Evolutionary conservation across 805 yeast species (phyloP), one percentile per base, ranked within the genome.

Genomic region (Naumovozyma castellii): DNA sequence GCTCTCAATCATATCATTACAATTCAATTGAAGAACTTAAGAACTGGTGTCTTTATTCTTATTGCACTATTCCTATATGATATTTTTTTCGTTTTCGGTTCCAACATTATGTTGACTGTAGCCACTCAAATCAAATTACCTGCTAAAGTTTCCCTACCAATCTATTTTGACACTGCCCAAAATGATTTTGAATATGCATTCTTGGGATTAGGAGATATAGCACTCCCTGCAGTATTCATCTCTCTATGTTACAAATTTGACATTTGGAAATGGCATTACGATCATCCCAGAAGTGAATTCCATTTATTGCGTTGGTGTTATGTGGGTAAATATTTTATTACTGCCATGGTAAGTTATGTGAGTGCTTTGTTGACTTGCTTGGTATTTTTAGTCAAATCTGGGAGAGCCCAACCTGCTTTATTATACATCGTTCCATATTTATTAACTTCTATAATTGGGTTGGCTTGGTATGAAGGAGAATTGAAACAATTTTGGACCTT

Each of bases 131-230:
- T 79, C 17, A 72, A 75, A 3, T 62, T 73, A n/a, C 86, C 86
- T 1, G 41, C 53, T 9, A 52, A 57, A 37, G 32, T 57, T 2
- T 36, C 42, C 25, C 16, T 59, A 16, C 64, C 65, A 15, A 49
- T 53, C 18, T 43, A 44, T 30, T 41, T 45, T 37, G 43, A 47
- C 37, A 37, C 42, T 2, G 32, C 36, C 2, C 33, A 36, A 25
- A 39, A 36, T 30, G 40, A 34, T 12, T 40, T 51, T 20, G 43
- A 53, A 5, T 56, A 63, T 44, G 60, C 72, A 4, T 35, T 53
- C 37, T 57, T 80, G 8, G 87, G 86, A 1, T 59, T 79, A 4
- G 86, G 86, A 4, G 87, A 80, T 53, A 69, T 81, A 38, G 74
- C 74, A 2, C 57, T 78, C 12, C 85, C 87, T 0, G 81, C 80